These are phyloP conservation scores for Penicillium sp. DNA, from an alignment of 2,329 filamentous ascomycete genomes.

Conservation along the genomic window DNA sequence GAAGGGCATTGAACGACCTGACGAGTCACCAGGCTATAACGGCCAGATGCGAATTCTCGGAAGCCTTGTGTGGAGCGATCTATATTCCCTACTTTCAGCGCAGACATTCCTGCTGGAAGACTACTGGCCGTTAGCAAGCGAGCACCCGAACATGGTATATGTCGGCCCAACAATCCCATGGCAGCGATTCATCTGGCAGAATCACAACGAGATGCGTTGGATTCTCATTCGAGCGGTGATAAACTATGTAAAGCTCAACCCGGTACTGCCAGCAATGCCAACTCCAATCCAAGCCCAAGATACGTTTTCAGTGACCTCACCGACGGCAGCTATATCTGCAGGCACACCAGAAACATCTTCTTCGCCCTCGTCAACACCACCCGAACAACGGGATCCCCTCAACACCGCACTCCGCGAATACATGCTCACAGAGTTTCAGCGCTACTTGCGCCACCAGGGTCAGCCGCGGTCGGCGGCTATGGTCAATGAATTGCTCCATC, in stretches of 20 bases:
- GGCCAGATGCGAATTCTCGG: conserved; percentile 31
- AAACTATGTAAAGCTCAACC: conserved; percentile 4
- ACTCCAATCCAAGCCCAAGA: background rate
- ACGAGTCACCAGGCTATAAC: conserved; percentile 21
- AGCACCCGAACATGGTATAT: conserved; percentile 30
- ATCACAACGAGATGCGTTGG: conserved; percentile 9
- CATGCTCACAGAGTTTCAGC: background rate
- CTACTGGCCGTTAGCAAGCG: conserved; percentile 30
- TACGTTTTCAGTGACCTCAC: background rate
- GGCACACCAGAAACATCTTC: background rate
- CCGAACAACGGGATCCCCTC: background rate
- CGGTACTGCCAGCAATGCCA: background rate
- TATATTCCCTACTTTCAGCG: conserved; percentile 21
- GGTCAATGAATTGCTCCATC: background rate
- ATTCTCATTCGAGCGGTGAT: conserved; percentile 4
- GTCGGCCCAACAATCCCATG: conserved; percentile 20
- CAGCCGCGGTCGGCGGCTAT: background rate
- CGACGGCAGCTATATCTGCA: background rate
- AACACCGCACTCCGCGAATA: background rate
- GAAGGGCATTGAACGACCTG: conserved; percentile 7
- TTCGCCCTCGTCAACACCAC: background rate
- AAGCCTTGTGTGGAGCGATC: conserved; percentile 31
- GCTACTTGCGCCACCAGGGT: background rate
- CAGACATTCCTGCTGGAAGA: conserved; percentile 17
- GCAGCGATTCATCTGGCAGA: conserved; percentile 10